Base-by-base conservation (phyloP, 805 yeast species). In the Metschnikowia hibisci region DNA sequence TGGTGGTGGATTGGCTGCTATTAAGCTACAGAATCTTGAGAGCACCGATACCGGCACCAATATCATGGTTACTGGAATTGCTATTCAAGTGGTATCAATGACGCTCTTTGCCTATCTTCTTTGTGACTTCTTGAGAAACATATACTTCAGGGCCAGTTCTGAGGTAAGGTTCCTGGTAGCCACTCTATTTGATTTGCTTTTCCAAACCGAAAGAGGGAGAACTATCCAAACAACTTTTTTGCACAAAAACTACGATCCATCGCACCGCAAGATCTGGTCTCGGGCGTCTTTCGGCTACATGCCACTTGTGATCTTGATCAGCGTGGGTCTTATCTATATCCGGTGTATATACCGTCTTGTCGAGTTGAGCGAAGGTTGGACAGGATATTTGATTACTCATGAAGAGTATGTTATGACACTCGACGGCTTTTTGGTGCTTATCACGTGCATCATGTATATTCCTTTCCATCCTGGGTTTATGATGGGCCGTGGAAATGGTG, bases 41-140 rank as follows among this genome's bases (percentile, higher is more conserved):
- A 54, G 57, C 32, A 55, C 76, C 1, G 52, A 33, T 2, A 46
- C 55, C 0, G 91, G 91, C n/a, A 71, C 84, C 1, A 70, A 80
- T 56, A 61, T 84, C 38, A 84, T 88, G 82, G 76, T 87, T 36
- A 90, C 76, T 2, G 96, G 96, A 6, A 70, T 89, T 38, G 83
- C 82, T 0, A 72, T 84, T 55, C 96, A 89, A 64, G 90, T 87
- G 4, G 62, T 75, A 4, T 74, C 87, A 4, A 84, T 89, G 83
- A 53, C 74, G 2, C 42, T 80, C 1, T 89, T 86, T 60, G 60
- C 81, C 26, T 20, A 63, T 5, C 62, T 84, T 10, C 74, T 77
- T 66, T 55, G 61, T 29, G 66, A 69, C 39, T 78, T 84, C 60
- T 52, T 74, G 15, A 65, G 57, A 54, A 61, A 66, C 28, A 63